Conservation (phyloP, 169 alveolate species). For the Eimeria praecox region DNA sequence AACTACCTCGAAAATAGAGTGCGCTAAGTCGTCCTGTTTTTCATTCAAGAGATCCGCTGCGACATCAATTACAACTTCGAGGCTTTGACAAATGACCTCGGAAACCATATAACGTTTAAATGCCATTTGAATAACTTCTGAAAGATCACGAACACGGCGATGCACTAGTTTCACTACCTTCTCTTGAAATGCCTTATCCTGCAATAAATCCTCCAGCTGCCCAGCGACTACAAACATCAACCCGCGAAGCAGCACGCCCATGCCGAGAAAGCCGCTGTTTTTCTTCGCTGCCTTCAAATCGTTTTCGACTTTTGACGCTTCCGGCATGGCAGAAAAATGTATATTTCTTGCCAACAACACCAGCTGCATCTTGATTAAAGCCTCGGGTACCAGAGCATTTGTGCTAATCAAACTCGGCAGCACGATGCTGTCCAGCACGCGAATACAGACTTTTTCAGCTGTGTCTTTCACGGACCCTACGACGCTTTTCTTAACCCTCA, state of each 20-base stretch:
- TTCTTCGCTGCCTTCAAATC: background rate
- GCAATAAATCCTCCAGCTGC: background rate
- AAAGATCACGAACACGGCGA: background rate
- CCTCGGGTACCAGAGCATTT: background rate
- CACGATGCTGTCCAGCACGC: background rate
- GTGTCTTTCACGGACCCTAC: constrained; percentile 21
- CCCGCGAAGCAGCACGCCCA: constrained; percentile 3
- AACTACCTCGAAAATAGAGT: background rate
- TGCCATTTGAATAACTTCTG: background rate
- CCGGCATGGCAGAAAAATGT: background rate
- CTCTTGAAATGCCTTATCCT: background rate
- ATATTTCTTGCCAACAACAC: background rate
- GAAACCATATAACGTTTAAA: background rate
- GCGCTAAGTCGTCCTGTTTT: background rate
- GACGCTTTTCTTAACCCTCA: constrained; percentile 7
- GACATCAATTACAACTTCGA: background rate
- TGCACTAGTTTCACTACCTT: background rate
- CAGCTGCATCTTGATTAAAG: background rate
- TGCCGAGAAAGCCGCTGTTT: background rate
- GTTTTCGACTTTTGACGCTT: background rate
- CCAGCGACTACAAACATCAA: background rate
- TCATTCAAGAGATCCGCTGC: background rate
- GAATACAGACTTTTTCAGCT: constrained; percentile 11
- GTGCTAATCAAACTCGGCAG: background rate
- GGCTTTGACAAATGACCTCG: background rate